phyloP scores from a whole-genome alignment of 441 rosid genomes.

The Jatropha podagrica region DNA sequence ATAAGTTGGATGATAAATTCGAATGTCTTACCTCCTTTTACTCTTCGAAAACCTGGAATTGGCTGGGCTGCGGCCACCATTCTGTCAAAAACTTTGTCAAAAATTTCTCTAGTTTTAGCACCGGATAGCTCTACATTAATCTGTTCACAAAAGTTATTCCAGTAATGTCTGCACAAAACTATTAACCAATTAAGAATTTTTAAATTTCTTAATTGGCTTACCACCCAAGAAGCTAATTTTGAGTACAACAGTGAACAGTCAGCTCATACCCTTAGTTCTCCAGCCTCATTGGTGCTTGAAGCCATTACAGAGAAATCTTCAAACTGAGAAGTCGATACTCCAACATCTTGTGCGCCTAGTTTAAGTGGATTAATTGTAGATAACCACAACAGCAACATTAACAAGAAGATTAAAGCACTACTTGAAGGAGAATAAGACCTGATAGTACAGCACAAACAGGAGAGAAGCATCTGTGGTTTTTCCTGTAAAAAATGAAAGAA shows the following conservation, averaged over 20 bases:
- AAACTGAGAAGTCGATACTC: slow-evolving; percentile 43
- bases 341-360: slow-evolving; percentile 44
- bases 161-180: slow-evolving; percentile 5
- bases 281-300: slow-evolving; percentile 21
- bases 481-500: slow-evolving; percentile 35
- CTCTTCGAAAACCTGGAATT: slow-evolving; percentile 94
- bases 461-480: slow-evolving; percentile 22
- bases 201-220: neutral
- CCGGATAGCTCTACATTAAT: slow-evolving; percentile 64
- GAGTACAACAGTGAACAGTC: neutral
- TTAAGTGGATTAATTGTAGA: slow-evolving; percentile 13
- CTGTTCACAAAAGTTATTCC: slow-evolving; percentile 35
- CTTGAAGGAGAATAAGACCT: slow-evolving; percentile 37
- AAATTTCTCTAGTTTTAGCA: slow-evolving; percentile 58
- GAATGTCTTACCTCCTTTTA: slow-evolving; percentile 72
- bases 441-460: slow-evolving; percentile 46
- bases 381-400: neutral
- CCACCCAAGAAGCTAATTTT: slow-evolving; percentile 9
- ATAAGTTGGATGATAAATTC: neutral
- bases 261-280: slow-evolving; percentile 46
- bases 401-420: slow-evolving; percentile 18
- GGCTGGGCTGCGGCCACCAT: slow-evolving; percentile 98
- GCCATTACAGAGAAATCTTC: slow-evolving; percentile 44
- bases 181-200: neutral
- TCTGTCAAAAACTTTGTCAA: slow-evolving; percentile 59